Evolutionary conservation across 495 filamentous ascomycete genomes (phyloP).

Genomic region (Aspergillus ostianus): DNA sequence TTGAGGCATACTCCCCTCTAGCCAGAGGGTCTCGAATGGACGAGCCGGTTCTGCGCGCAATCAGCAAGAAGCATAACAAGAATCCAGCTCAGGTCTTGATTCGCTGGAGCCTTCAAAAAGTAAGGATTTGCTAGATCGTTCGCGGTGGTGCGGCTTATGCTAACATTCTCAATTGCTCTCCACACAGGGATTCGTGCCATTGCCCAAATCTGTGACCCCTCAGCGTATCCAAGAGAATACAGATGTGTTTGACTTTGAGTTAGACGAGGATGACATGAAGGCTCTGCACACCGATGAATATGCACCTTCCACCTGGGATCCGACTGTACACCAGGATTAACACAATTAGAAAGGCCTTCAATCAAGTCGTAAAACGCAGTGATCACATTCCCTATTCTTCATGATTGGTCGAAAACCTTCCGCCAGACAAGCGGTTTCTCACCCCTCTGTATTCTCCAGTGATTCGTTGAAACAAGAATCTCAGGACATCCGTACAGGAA

Average conservation of each 20-base stretch:
- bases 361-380: too few relatives aligned
- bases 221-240: constrained; percentile 66
- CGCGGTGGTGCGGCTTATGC: too few relatives aligned
- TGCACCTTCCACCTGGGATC: constrained; percentile 57
- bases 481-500: too few relatives aligned
- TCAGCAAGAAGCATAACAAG: constrained; percentile 71
- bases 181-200: constrained; percentile 50
- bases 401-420: too few relatives aligned
- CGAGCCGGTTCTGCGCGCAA: constrained; percentile 54
- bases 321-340: constrained; percentile 10
- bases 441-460: too few relatives aligned
- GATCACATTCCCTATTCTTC: too few relatives aligned
- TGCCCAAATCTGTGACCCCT: constrained; percentile 73
- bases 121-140: constrained; percentile 14
- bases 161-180: too few relatives aligned
- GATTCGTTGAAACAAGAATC: too few relatives aligned
- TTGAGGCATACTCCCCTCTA: constrained; percentile 82
- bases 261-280: constrained; percentile 61
- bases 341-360: too few relatives aligned
- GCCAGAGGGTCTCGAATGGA: constrained; percentile 62
- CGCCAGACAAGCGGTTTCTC: too few relatives aligned
- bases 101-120: constrained; percentile 80
- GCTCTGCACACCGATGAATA: constrained; percentile 57
- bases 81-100: constrained; percentile 75
- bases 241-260: constrained; percentile 67